Conservation (phyloP, 345 rosid genomes). For the Excoecaria cochinchinensis region DNA sequence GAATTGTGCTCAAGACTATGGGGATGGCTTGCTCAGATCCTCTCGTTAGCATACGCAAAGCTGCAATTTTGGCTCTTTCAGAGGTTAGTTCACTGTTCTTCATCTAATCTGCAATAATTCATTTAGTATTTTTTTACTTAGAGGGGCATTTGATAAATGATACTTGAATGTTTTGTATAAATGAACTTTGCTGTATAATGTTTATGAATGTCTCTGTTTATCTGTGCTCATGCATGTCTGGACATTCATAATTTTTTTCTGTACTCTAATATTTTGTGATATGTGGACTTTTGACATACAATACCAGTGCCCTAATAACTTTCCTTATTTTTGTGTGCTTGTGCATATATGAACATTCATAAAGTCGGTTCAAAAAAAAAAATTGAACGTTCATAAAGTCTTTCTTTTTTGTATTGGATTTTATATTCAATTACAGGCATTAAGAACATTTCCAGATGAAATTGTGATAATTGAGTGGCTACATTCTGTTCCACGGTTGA, state of each 20-base stretch:
- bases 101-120: conserved; percentile 4
- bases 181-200: neutral
- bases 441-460: conserved; percentile 62
- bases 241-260: neutral
- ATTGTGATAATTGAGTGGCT: conserved; percentile 78
- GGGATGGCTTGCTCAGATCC: conserved; percentile 94
- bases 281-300: no score
- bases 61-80: conserved; percentile 78
- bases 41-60: conserved; percentile 89
- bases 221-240: neutral
- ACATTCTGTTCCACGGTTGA: conserved; percentile 79
- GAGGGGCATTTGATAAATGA: neutral
- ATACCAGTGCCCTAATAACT: no score
- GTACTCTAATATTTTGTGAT: no score
- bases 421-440: conserved; percentile 46
- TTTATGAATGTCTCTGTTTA: neutral
- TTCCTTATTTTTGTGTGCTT: no score
- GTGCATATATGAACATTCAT: no score
- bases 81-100: conserved; percentile 55
- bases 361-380: no score
- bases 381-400: no score
- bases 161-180: conserved; percentile 10
- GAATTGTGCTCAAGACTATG: conserved; percentile 60
- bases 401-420: conserved; percentile 16
- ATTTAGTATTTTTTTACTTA: neutral